A percentile compares a stretch with the other conserved stretches of the same genome.
These are phyloP conservation scores for Dioscorea zingiberensis DNA, from an alignment of 106 monocot genomes.

Conservation along the genomic window DNA sequence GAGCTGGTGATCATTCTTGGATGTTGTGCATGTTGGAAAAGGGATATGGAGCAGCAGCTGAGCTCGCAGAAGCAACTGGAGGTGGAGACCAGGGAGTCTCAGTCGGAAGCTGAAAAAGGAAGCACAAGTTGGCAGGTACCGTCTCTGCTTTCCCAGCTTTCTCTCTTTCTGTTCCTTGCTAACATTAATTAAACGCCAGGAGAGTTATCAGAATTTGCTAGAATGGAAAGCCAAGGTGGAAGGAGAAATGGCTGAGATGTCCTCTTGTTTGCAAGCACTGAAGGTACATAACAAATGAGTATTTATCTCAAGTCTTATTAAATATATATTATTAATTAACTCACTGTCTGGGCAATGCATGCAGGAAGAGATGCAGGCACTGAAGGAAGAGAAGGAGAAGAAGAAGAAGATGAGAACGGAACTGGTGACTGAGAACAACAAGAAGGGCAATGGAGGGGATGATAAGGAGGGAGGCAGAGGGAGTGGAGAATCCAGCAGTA, in stretches of 20 bases:
- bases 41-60: constrained; percentile 53
- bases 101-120: background rate
- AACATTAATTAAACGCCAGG: constrained; percentile 17
- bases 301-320: too few species aligned
- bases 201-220: constrained; percentile 32
- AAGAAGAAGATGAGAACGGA: too few species aligned
- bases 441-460: background rate
- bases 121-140: constrained; percentile 9
- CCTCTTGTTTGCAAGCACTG: constrained; percentile 21
- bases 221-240: constrained; percentile 47
- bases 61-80: constrained; percentile 22
- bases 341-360: background rate
- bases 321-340: background rate
- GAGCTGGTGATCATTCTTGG: background rate
- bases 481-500: background rate
- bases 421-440: background rate
- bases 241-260: constrained; percentile 33
- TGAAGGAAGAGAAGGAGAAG: constrained; percentile 28
- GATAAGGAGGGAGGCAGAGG: background rate
- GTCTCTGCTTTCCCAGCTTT: background rate
- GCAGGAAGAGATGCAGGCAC: constrained; percentile 47
- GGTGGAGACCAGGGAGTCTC: constrained; percentile 8
- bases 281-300: constrained; percentile 30
- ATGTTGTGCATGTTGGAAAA: constrained; percentile 11
- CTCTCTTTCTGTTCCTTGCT: background rate